Percentiles rank a stretch among this genome's conserved stretches.
These are phyloP conservation scores for Penicillium corylophilum DNA, from an alignment of 2,329 filamentous ascomycete species.

Conservation along the genomic window DNA sequence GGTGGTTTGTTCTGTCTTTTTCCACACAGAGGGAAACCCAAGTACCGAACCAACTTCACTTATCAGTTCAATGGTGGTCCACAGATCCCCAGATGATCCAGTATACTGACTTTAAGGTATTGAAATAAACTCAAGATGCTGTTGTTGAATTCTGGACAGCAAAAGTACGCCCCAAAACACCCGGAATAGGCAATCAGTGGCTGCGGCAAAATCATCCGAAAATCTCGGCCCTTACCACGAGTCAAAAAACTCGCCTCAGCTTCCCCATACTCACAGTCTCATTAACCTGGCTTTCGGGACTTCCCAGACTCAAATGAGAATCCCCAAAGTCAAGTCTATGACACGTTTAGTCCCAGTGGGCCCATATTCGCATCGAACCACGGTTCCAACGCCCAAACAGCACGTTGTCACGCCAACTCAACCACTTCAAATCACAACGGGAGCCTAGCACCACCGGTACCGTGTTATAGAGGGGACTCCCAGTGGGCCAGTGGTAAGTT, in stretches of 20 bases:
- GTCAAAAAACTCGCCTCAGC: neutral
- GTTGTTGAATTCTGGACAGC: neutral
- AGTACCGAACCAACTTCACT: neutral
- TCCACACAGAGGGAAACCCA: neutral
- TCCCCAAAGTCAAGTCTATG: neutral
- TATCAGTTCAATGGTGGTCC: neutral
- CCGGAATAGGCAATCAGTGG: neutral
- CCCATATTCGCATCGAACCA: neutral
- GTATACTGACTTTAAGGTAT: neutral
- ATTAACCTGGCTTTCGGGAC: neutral
- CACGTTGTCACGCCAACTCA: conserved; percentile 11
- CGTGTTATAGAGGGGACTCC: neutral
- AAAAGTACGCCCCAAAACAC: neutral
- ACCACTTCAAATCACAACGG: neutral
- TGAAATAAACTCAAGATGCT: neutral
- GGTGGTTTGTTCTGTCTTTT: neutral
- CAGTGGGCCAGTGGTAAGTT: neutral
- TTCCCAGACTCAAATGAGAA: neutral
- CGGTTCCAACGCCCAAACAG: neutral
- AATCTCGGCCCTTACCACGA: neutral
- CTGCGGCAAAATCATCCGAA: neutral
- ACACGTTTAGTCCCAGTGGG: neutral
- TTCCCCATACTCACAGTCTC: neutral
- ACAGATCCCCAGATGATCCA: neutral
- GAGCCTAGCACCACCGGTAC: neutral